Conservation (phyloP, 164 flowering plant genomes). For the Annona cherimola region DNA sequence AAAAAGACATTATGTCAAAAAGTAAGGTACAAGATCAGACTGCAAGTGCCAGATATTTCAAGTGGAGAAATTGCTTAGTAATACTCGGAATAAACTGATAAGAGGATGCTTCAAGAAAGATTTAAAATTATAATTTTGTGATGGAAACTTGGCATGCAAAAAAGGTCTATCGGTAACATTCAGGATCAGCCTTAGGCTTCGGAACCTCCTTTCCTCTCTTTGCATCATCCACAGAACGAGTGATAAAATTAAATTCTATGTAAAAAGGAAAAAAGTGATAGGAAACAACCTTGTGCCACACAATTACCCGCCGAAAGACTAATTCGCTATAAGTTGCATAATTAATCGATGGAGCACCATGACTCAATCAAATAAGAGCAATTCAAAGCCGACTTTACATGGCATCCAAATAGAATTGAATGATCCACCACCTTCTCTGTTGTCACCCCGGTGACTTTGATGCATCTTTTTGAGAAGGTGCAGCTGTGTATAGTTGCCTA, state of each 20-base stretch:
- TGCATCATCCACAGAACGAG: slow-evolving; percentile 52
- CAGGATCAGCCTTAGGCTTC: slow-evolving; percentile 92
- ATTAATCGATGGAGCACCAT: too few relatives aligned
- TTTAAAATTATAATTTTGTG: neutral
- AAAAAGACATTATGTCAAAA: too few relatives aligned
- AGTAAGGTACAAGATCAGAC: too few relatives aligned
- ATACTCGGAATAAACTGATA: neutral
- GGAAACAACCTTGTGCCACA: neutral
- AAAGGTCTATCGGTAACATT: slow-evolving; percentile 92
- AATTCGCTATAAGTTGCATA: neutral
- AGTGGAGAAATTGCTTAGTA: slow-evolving; percentile 2
- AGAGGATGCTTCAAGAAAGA: neutral
- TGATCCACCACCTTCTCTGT: too few relatives aligned
- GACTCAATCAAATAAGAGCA: too few relatives aligned
- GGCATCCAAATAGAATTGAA: too few relatives aligned
- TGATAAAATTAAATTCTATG: slow-evolving; percentile 7
- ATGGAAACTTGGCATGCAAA: slow-evolving; percentile 85
- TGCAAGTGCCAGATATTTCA: slow-evolving; percentile 28
- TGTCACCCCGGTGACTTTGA: too few relatives aligned
- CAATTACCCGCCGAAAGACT: neutral
- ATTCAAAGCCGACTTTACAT: too few relatives aligned
- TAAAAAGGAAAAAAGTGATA: neutral
- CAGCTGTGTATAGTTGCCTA: too few relatives aligned
- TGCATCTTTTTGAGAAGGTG: too few relatives aligned
- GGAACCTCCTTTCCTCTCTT: slow-evolving; percentile 75